Percentiles rank a stretch among this genome's conserved stretches.
Evolutionary conservation across 2,329 filamentous ascomycete genomes (phyloP).

Genomic region (Phialophora chinensis): DNA sequence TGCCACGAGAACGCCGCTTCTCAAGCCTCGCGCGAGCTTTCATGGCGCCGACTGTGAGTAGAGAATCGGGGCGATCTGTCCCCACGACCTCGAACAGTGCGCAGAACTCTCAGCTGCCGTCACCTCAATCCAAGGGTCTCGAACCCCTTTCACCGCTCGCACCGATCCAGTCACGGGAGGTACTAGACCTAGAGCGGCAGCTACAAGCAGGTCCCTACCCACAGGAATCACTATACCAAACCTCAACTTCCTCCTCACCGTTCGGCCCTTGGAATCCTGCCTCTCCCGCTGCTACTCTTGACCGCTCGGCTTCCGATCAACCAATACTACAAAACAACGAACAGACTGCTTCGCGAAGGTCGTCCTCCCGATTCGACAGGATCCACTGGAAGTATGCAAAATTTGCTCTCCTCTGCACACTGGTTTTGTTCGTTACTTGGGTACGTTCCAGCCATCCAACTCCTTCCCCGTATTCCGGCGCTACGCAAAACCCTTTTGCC

Average conservation of each 20-base stretch:
- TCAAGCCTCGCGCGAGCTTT: constrained; percentile 19
- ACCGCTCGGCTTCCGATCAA: constrained; percentile 11
- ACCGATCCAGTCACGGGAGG: constrained; percentile 21
- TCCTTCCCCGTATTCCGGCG: neutral
- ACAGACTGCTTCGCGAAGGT: constrained; percentile 13
- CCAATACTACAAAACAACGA: constrained; percentile 3
- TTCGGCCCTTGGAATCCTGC: neutral
- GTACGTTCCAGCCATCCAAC: constrained; percentile 8
- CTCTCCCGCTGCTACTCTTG: constrained; percentile 10
- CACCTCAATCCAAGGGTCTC: constrained; percentile 13
- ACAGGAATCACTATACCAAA: constrained; percentile 3
- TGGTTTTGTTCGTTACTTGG: constrained; percentile 34
- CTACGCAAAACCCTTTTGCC: neutral
- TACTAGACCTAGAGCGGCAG: constrained; percentile 11
- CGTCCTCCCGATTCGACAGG: constrained; percentile 27
- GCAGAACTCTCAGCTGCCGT: neutral
- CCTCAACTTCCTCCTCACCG: neutral
- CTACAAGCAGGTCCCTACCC: neutral
- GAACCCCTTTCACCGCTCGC: constrained; percentile 16
- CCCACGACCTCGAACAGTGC: neutral
- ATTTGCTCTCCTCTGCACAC: constrained; percentile 31
- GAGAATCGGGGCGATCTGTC: neutral
- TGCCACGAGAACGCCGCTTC: constrained; percentile 21
- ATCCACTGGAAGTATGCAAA: constrained; percentile 35
- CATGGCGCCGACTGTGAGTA: neutral